A percentile compares a stretch with the other conserved stretches of the same genome.
phyloP scores from a whole-genome alignment of 306 rosid genomes.

The Cercis canadensis region DNA sequence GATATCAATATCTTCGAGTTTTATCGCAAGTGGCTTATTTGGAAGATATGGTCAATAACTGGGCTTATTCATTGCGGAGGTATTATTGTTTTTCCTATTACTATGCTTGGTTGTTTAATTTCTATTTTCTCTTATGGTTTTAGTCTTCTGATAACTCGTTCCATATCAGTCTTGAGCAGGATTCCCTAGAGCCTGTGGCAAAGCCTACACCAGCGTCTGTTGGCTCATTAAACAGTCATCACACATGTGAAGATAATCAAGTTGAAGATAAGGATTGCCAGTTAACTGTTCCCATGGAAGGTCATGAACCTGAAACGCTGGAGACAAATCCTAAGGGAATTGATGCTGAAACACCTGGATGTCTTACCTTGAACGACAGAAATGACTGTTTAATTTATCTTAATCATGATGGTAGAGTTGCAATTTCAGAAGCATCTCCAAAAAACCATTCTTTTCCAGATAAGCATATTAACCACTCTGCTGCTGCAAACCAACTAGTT shows the following conservation, averaged over 20 bases:
- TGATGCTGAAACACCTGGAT: constrained; percentile 46
- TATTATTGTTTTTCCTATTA: constrained; percentile 43
- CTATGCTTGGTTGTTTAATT: constrained; percentile 15
- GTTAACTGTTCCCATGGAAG: constrained; percentile 44
- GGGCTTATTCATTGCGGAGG: constrained; percentile 87
- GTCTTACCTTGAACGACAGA: constrained; percentile 44
- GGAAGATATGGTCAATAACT: constrained; percentile 90
- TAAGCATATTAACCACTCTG: constrained; percentile 30
- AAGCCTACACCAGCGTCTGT: constrained; percentile 35
- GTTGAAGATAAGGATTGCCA: constrained; percentile 49
- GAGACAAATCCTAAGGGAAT: constrained; percentile 50
- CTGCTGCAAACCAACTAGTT: constrained; percentile 38
- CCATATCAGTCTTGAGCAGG: constrained; percentile 82
- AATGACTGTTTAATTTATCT: constrained; percentile 45
- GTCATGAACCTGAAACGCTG: constrained; percentile 45
- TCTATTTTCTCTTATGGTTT: background rate
- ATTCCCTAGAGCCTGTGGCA: constrained; percentile 44
- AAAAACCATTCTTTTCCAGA: constrained; percentile 45
- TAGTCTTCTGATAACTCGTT: constrained; percentile 43
- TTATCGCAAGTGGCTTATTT: constrained; percentile 93
- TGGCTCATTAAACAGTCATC: constrained; percentile 32
- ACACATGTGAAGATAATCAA: constrained; percentile 44
- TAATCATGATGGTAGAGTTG: constrained; percentile 41
- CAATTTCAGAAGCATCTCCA: constrained; percentile 43
- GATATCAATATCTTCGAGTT: constrained; percentile 76